These are phyloP conservation scores for Blastobotrys proliferans DNA, from an alignment of 1,139 yeast genomes.

Conservation along the genomic window DNA sequence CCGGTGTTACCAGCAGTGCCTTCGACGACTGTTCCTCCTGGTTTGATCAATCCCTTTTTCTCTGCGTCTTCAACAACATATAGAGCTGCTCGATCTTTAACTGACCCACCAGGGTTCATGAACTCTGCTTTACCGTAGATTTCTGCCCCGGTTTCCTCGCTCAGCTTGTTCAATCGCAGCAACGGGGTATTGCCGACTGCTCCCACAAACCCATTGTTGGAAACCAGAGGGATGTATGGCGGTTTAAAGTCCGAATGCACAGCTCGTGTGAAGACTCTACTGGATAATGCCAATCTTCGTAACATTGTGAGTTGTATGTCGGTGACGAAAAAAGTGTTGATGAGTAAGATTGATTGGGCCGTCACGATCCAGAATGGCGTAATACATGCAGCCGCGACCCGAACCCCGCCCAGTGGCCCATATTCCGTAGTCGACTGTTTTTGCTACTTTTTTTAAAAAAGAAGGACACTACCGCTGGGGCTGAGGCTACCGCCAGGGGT, in stretches of 20 bases:
- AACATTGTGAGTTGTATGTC: slow-evolving; percentile 1
- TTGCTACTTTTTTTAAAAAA: too few relatives aligned
- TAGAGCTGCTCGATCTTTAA: slow-evolving; percentile 86
- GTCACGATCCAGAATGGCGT: background rate
- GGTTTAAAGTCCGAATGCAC: slow-evolving; percentile 6
- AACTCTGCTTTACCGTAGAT: slow-evolving; percentile 87
- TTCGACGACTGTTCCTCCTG: slow-evolving; percentile 71
- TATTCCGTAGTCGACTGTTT: too few relatives aligned
- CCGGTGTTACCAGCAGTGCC: slow-evolving; percentile 85
- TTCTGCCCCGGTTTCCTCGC: slow-evolving; percentile 63
- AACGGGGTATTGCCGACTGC: slow-evolving; percentile 90
- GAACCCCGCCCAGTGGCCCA: too few relatives aligned
- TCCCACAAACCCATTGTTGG: slow-evolving; percentile 60
- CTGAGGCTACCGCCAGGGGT: too few relatives aligned
- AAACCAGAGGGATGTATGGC: slow-evolving; percentile 59
- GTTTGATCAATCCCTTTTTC: slow-evolving; percentile 54
- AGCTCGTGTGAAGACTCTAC: background rate
- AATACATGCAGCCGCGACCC: too few relatives aligned
- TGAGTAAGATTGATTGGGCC: background rate
- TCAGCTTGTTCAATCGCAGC: slow-evolving; percentile 58
- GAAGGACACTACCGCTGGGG: too few relatives aligned
- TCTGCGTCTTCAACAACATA: slow-evolving; percentile 79
- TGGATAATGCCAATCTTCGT: background rate
- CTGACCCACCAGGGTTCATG: slow-evolving; percentile 94
- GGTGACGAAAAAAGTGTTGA: background rate